A percentile compares a stretch with the other conserved stretches of the same genome.
These are phyloP conservation scores for Dactylellina parvicollis DNA, from an alignment of 2,329 filamentous ascomycete genomes.

Conservation along the genomic window DNA sequence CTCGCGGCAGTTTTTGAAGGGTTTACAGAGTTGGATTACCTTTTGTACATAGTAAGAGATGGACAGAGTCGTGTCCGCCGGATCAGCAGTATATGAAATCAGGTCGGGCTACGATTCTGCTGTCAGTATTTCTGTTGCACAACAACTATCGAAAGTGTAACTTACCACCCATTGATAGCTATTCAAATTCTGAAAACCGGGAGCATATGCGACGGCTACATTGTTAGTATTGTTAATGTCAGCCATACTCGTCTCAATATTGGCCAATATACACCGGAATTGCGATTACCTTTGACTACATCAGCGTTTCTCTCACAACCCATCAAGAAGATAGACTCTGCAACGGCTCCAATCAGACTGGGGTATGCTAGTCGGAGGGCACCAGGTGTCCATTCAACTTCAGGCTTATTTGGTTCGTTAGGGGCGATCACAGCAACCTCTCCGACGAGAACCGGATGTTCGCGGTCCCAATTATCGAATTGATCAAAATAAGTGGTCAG, in stretches of 20 bases:
- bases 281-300: conserved; percentile 67
- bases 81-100: conserved; percentile 27
- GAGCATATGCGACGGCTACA: conserved; percentile 28
- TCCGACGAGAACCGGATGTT: conserved; percentile 62
- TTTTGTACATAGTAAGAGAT: conserved; percentile 34
- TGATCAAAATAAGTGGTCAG: conserved; percentile 66
- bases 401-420: conserved; percentile 61
- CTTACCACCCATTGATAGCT: conserved; percentile 32
- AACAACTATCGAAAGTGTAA: neutral
- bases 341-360: conserved; percentile 71
- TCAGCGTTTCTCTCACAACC: conserved; percentile 74
- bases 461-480: conserved; percentile 66
- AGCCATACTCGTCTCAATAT: neutral
- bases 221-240: neutral
- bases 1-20: neutral
- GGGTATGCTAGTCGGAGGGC: conserved; percentile 65
- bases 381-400: conserved; percentile 63
- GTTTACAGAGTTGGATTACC: neutral
- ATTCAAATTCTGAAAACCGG: conserved; percentile 30
- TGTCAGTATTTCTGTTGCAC: neutral
- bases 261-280: conserved; percentile 59
- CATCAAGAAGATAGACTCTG: conserved; percentile 73
- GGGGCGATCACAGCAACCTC: conserved; percentile 67
- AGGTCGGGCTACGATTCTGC: conserved; percentile 1
- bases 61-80: conserved; percentile 15